phyloP scores from a whole-genome alignment of 768 basidiomycete genomes.

The Clathrus columnatus region DNA sequence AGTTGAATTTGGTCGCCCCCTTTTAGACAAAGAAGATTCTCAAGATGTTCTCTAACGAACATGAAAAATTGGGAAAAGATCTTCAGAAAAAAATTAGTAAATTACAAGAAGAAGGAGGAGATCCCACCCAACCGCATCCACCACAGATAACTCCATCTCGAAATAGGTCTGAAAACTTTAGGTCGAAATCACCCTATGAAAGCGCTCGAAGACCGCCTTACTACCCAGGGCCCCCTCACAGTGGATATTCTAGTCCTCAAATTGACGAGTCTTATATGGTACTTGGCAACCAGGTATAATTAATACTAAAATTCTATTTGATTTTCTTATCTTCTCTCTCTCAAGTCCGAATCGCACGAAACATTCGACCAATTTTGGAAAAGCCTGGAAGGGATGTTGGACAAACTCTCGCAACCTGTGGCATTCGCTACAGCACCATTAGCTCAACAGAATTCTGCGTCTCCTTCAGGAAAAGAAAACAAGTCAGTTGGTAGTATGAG shows the following conservation, averaged over 20 bases:
- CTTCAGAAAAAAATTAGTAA: conserved; percentile 64
- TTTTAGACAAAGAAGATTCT: conserved; percentile 71
- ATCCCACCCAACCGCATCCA: conserved; percentile 60
- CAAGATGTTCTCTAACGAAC: conserved; percentile 66
- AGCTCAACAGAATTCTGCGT: conserved; percentile 2
- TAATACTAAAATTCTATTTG: neutral
- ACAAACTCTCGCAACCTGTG: conserved; percentile 73
- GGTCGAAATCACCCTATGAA: conserved; percentile 25
- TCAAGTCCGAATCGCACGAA: conserved; percentile 71
- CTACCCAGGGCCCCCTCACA: conserved; percentile 37
- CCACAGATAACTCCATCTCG: conserved; percentile 15
- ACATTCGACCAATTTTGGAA: conserved; percentile 88
- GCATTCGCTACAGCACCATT: conserved; percentile 80
- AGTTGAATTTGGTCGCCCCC: conserved; percentile 3
- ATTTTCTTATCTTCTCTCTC: conserved; percentile 2
- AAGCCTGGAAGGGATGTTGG: conserved; percentile 78
- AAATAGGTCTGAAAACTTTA: conserved; percentile 12
- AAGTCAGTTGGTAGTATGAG: neutral
- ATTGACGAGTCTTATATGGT: conserved; percentile 89
- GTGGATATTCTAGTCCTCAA: conserved; percentile 38
- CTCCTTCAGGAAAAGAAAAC: too few species aligned
- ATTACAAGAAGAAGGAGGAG: conserved; percentile 66
- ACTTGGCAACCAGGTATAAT: conserved; percentile 64
- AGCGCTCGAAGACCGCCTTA: conserved; percentile 36
- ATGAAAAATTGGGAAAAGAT: conserved; percentile 61